These are phyloP conservation scores for Pseudogymnoascus sp. DNA, from an alignment of 2,329 filamentous ascomycete genomes.

Conservation along the genomic window DNA sequence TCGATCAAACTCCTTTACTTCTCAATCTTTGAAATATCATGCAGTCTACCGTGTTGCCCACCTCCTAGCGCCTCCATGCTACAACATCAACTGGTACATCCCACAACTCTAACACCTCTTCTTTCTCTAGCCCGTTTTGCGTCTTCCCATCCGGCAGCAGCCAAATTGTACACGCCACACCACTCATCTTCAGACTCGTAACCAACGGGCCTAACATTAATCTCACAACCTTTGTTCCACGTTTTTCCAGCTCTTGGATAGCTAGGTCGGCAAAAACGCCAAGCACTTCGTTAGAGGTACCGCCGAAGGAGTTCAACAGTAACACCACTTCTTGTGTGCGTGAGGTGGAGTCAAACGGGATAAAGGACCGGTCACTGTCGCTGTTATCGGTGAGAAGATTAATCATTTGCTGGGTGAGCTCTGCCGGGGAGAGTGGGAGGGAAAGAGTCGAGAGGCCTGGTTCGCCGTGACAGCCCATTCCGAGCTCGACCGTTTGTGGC, in stretches of 20 bases:
- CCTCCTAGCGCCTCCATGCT: slow-evolving; percentile 21
- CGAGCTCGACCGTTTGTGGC: slow-evolving; percentile 15
- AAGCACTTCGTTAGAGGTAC: slow-evolving; percentile 23
- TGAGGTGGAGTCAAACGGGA: slow-evolving; percentile 17
- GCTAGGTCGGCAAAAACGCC: slow-evolving; percentile 23
- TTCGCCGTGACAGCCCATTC: slow-evolving; percentile 11
- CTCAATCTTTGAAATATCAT: neutral
- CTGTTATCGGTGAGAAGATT: slow-evolving; percentile 19
- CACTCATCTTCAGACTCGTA: slow-evolving; percentile 25
- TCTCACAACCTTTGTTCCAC: slow-evolving; percentile 17
- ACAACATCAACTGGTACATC: slow-evolving; percentile 21
- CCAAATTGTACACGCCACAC: slow-evolving; percentile 24
- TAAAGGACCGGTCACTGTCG: slow-evolving; percentile 21
- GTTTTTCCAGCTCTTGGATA: slow-evolving; percentile 19
- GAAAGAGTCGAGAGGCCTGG: slow-evolving; percentile 19
- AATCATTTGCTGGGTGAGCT: slow-evolving; percentile 21
- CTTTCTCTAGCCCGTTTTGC: slow-evolving; percentile 16
- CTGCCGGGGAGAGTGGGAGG: slow-evolving; percentile 19
- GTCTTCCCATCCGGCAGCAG: slow-evolving; percentile 17
- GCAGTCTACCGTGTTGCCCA: neutral
- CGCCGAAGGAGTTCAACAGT: slow-evolving; percentile 22
- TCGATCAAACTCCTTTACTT: neutral
- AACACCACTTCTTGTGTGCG: slow-evolving; percentile 20
- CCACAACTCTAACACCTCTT: slow-evolving; percentile 21
- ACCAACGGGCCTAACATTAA: slow-evolving; percentile 23